These are phyloP conservation scores for Nemania diffusa DNA, from an alignment of 2,329 filamentous ascomycete species.

Conservation along the genomic window DNA sequence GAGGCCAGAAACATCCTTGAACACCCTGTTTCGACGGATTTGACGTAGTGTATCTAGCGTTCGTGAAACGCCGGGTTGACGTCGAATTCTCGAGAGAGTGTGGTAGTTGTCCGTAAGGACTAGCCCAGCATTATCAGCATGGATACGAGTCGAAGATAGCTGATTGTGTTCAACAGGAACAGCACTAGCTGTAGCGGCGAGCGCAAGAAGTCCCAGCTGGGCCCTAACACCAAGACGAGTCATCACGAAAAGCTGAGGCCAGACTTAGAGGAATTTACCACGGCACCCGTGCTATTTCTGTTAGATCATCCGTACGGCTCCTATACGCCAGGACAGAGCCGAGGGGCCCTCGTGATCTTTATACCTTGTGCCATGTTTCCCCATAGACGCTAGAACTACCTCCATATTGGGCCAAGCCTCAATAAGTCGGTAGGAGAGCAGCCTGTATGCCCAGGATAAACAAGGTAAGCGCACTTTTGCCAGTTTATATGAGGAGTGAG, in stretches of 20 bases:
- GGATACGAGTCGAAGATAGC: slow-evolving; percentile 26
- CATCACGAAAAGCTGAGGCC: background rate
- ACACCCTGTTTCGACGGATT: background rate
- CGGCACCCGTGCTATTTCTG: background rate
- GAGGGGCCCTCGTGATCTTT: background rate
- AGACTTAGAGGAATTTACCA: background rate
- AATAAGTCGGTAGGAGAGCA: background rate
- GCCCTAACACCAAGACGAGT: slow-evolving; percentile 3
- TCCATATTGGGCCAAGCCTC: slow-evolving; percentile 3
- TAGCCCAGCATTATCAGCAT: slow-evolving; percentile 39
- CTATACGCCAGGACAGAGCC: background rate
- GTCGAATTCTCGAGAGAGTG: slow-evolving; percentile 33
- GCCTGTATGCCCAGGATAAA: background rate
- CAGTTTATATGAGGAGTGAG: background rate
- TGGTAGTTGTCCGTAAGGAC: slow-evolving; percentile 40
- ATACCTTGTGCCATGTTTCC: background rate
- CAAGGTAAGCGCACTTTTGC: background rate
- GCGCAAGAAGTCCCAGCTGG: background rate
- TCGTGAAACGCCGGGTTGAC: background rate
- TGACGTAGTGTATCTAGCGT: background rate
- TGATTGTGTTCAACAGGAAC: slow-evolving; percentile 29
- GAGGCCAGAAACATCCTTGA: background rate
- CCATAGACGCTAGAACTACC: background rate
- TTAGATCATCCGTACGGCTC: background rate
- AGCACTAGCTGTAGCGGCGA: slow-evolving; percentile 5